Base-by-base conservation (phyloP, 305 asterid genomes). In the Fraxinus floribunda region DNA sequence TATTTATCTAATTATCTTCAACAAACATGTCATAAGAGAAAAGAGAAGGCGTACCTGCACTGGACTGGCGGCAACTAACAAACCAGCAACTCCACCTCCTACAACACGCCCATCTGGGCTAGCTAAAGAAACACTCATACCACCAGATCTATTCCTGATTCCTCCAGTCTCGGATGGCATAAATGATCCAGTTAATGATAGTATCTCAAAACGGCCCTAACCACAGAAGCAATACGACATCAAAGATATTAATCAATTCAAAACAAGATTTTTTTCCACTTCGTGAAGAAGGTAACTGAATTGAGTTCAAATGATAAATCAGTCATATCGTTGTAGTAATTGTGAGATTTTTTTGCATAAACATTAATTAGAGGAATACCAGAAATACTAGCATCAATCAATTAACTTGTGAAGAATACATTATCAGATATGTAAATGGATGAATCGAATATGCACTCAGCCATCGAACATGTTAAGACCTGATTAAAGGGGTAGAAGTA, bases 181-280 rank as follows among this genome's bases (percentile, higher is more conserved):
- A 83, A 91, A 94, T 22, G 97, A 94, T 75, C 98, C 97, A 3
- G 90, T 88, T 87, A 94, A 85, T 0, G 97, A 92, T 11, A 94
- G 92, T 83, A 94, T 92, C 92, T 94, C 98, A 80, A 92, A 94
- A 3, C 95, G 95, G n/a, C 97, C 98, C 98, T 94, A 81, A 70
- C 18, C 22, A 73, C 22, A 29, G 32, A 66, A n/a, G 60, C 34
- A 30, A 26, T 13, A 57, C 10, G 10, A 64, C 20, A 8, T 29
- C 30, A 76, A 35, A 76, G 62, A 66, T 76, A 20, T 64, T 38
- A 41, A 78, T 75, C 55, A 68, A 66, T 6, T 24, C 15, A 18
- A 8, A 46, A 30, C 46, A 22, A 22, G 70, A 60, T 60, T 20
- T 52, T 60, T 60, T 2, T 20, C 24, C 10, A 41, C 16, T 24